Conservation (phyloP, 2,329 filamentous ascomycete species). For the Chaetomiaceae sp. region DNA sequence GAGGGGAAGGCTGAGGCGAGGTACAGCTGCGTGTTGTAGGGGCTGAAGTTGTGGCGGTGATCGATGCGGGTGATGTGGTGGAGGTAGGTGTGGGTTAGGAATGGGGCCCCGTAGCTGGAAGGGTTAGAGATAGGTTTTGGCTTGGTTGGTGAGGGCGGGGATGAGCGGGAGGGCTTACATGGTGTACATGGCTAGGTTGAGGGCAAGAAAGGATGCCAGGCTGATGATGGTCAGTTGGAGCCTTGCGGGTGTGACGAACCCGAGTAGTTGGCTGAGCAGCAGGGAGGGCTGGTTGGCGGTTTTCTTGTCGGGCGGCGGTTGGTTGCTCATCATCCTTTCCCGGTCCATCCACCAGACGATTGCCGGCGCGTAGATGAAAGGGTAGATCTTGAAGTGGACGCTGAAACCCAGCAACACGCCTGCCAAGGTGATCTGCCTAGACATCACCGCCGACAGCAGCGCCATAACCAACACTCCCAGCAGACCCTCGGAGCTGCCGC, state of each 20-base stretch:
- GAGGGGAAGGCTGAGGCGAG: slow-evolving; percentile 58
- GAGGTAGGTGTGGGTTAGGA: slow-evolving; percentile 84
- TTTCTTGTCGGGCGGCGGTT: not conserved
- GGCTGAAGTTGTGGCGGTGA: slow-evolving; percentile 97
- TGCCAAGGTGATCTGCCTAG: slow-evolving; percentile 58
- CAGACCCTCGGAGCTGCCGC: slow-evolving; percentile 89
- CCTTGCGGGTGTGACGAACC: slow-evolving; percentile 49
- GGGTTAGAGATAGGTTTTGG: not conserved
- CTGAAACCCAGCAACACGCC: slow-evolving; percentile 73
- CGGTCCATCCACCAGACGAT: slow-evolving; percentile 77
- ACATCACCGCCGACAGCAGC: slow-evolving; percentile 75
- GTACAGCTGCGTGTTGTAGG: slow-evolving; percentile 90
- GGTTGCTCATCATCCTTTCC: slow-evolving; percentile 37
- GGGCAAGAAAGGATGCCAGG: slow-evolving; percentile 63
- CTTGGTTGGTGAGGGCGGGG: not conserved
- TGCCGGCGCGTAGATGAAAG: slow-evolving; percentile 86
- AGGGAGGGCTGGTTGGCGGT: not conserved
- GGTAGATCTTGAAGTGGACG: slow-evolving; percentile 98
- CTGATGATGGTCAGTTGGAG: slow-evolving; percentile 60
- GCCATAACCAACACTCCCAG: slow-evolving; percentile 79
- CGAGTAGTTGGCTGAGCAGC: slow-evolving; percentile 18
- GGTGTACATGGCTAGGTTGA: slow-evolving; percentile 77
- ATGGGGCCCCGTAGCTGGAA: slow-evolving; percentile 64
- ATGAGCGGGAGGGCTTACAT: slow-evolving; percentile 47
- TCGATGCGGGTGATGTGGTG: slow-evolving; percentile 92